phyloP scores from a whole-genome alignment of 441 rosid species.

The Eutrema salsugineum region DNA sequence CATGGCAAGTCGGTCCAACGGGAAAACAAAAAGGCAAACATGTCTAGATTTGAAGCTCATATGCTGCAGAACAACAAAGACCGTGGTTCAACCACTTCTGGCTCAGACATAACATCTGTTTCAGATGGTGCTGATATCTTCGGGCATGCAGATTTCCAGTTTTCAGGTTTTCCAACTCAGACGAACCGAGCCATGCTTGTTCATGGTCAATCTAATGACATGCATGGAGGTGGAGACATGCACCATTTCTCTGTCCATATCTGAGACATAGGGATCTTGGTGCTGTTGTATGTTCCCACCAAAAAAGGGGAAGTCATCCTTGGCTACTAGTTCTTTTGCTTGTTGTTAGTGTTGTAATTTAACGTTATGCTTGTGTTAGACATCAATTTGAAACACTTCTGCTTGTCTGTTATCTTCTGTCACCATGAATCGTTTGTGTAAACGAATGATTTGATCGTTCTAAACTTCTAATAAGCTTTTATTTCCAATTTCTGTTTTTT shows the following conservation, averaged over 20 bases:
- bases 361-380: constrained; percentile 12
- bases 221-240: constrained; percentile 38
- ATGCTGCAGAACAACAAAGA: constrained; percentile 29
- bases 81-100: constrained; percentile 40
- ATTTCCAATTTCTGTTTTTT: background rate
- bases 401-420: background rate
- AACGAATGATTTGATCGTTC: background rate
- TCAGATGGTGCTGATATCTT: constrained; percentile 41
- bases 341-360: background rate
- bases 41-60: constrained; percentile 42
- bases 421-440: constrained; percentile 2
- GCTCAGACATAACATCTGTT: constrained; percentile 52
- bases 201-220: constrained; percentile 40
- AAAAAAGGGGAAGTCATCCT: constrained; percentile 83
- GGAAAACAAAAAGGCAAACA: constrained; percentile 19
- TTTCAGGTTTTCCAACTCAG: constrained; percentile 47
- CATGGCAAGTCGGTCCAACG: constrained; percentile 18
- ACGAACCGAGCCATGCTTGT: constrained; percentile 30
- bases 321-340: constrained; percentile 47
- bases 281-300: constrained; percentile 33
- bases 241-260: constrained; percentile 43
- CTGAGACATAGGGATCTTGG: constrained; percentile 38
- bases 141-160: constrained; percentile 46
- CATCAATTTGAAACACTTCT: constrained; percentile 9
- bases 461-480: background rate